A percentile compares a stretch with the other conserved stretches of the same genome.
Conservation (phyloP, 768 basidiomycete species). For the Trametes sanguinea region DNA sequence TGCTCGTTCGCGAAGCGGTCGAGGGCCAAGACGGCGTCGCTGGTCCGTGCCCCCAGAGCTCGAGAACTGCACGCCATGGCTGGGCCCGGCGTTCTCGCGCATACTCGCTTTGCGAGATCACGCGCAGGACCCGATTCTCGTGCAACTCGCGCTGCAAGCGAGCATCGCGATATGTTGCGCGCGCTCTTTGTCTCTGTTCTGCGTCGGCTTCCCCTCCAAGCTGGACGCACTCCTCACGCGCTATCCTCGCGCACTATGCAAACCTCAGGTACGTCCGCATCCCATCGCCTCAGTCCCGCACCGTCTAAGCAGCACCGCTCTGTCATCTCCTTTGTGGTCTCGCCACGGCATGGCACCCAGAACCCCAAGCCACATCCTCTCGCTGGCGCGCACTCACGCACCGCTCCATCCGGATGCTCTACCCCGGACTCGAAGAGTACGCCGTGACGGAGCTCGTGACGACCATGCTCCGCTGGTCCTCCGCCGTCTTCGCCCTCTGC, state of each 20-base stretch:
- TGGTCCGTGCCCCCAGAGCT: conserved; percentile 30
- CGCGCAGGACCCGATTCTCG: conserved; percentile 72
- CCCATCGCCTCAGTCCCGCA: conserved; percentile 6
- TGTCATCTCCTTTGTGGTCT: neutral
- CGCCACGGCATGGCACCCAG: conserved; percentile 33
- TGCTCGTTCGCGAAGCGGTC: conserved; percentile 40
- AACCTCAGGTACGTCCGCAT: conserved; percentile 22
- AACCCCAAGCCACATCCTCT: conserved; percentile 76
- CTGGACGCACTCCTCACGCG: conserved; percentile 57
- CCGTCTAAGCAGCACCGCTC: neutral
- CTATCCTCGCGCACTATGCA: conserved; percentile 31
- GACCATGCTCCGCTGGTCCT: conserved; percentile 71
- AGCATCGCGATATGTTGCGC: conserved; percentile 67
- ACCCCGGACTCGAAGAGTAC: conserved; percentile 66
- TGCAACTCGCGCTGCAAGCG: conserved; percentile 76
- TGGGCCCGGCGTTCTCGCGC: conserved; percentile 63
- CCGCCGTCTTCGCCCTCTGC: conserved; percentile 66
- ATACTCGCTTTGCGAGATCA: conserved; percentile 67
- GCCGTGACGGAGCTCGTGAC: conserved; percentile 73
- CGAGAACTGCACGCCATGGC: conserved; percentile 54
- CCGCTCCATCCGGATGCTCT: conserved; percentile 63
- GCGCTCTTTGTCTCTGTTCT: conserved; percentile 68
- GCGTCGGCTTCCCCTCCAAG: conserved; percentile 72
- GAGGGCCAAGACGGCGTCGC: conserved; percentile 7
- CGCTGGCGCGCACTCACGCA: conserved; percentile 79